Evolutionary conservation across 192 early-diverging fungal genomes (phyloP).

Genomic region (Coemansia nantahalensis): DNA sequence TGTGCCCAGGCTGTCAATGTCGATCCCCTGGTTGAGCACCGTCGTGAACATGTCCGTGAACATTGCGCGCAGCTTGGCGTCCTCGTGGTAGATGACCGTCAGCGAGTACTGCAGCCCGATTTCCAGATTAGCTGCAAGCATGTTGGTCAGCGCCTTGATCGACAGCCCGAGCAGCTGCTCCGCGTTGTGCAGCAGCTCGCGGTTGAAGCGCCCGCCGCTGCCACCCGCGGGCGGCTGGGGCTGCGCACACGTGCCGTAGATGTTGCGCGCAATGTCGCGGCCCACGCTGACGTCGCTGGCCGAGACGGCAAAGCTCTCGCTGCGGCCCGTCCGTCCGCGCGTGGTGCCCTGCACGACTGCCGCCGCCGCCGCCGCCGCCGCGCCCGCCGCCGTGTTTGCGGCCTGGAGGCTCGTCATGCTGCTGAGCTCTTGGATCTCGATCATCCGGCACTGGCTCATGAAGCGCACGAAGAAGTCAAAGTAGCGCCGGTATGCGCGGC

Average conservation of each 20-base stretch:
- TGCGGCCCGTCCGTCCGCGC: constrained; percentile 28
- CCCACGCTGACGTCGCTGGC: constrained; percentile 44
- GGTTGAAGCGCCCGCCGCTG: constrained; percentile 25
- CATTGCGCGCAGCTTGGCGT: constrained; percentile 79
- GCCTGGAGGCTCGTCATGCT: constrained; percentile 54
- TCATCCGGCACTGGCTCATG: constrained; percentile 56
- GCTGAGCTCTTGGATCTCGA: constrained; percentile 54
- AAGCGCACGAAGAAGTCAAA: constrained; percentile 57
- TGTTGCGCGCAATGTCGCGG: constrained; percentile 52
- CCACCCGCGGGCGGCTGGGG: background rate
- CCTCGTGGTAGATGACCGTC: constrained; percentile 88
- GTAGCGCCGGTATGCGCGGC: constrained; percentile 49
- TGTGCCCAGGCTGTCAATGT: constrained; percentile 75
- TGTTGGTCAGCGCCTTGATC: constrained; percentile 84
- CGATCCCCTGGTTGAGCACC: constrained; percentile 85
- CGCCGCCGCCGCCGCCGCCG: constrained; percentile 1
- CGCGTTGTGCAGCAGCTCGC: constrained; percentile 49
- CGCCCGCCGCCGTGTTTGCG: constrained; percentile 29
- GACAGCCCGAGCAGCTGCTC: constrained; percentile 48
- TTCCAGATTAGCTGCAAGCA: constrained; percentile 90
- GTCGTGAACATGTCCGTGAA: constrained; percentile 95
- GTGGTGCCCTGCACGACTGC: constrained; percentile 2
- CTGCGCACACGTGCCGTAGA: constrained; percentile 26
- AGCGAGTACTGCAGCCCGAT: constrained; percentile 88
- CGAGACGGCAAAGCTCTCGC: constrained; percentile 51